phyloP scores from a whole-genome alignment of 768 basidiomycete species.

The Rhizopogon vinicolor region DNA sequence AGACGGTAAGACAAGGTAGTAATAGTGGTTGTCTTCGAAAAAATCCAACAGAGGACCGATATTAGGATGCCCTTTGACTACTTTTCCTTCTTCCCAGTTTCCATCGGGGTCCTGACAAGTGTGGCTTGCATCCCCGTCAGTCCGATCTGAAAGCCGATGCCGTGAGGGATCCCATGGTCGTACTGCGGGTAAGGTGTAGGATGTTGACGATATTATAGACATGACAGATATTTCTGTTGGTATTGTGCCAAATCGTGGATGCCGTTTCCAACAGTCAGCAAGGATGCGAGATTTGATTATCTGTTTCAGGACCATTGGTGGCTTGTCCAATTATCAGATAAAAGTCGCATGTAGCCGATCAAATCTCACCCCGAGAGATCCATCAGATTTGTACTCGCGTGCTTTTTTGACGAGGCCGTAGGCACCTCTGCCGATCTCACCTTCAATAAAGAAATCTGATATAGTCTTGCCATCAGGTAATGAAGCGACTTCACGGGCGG shows the following conservation, averaged over 20 bases:
- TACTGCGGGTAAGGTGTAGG: slow-evolving; percentile 71
- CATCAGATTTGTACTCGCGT: slow-evolving; percentile 69
- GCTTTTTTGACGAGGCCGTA: slow-evolving; percentile 94
- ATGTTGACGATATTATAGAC: slow-evolving; percentile 81
- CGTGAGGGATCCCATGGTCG: slow-evolving; percentile 85
- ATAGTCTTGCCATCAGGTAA: slow-evolving; percentile 64
- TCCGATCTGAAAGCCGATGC: slow-evolving; percentile 14
- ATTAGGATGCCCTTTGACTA: slow-evolving; percentile 88
- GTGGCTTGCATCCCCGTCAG: slow-evolving; percentile 6
- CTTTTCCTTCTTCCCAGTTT: slow-evolving; percentile 65
- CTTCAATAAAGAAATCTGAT: slow-evolving; percentile 79
- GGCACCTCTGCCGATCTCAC: slow-evolving; percentile 89
- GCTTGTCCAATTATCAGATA: slow-evolving; percentile 38
- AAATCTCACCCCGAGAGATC: slow-evolving; percentile 74
- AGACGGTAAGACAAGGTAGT: slow-evolving; percentile 88
- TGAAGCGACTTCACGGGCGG: slow-evolving; percentile 29
- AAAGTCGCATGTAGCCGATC: slow-evolving; percentile 7
- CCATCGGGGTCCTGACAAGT: slow-evolving; percentile 12
- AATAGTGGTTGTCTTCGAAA: slow-evolving; percentile 95
- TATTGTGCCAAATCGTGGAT: slow-evolving; percentile 90
- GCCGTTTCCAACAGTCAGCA: slow-evolving; percentile 99
- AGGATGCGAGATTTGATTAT: slow-evolving; percentile 98
- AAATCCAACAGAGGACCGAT: slow-evolving; percentile 94
- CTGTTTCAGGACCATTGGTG: slow-evolving; percentile 92
- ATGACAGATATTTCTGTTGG: slow-evolving; percentile 97